phyloP scores from a whole-genome alignment of 2,329 filamentous ascomycete genomes.

The Fusarium camptoceras region DNA sequence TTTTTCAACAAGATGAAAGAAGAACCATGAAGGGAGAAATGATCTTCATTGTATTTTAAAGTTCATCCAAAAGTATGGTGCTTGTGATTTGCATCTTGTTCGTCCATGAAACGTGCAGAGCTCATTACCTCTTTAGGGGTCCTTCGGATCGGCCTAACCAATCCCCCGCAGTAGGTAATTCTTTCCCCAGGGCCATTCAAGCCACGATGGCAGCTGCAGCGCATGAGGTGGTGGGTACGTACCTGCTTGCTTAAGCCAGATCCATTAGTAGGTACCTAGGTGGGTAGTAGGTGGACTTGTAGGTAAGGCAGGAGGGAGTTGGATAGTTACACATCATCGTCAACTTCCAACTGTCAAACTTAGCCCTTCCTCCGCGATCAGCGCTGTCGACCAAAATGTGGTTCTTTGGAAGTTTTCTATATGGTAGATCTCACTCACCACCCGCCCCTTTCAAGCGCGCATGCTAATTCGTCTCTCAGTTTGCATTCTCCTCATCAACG shows the following conservation, averaged over 20 bases:
- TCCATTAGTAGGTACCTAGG: not conserved
- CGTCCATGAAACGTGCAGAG: not conserved
- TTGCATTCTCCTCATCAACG: slow-evolving; percentile 89
- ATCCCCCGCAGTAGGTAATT: slow-evolving; percentile 40
- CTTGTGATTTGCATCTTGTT: slow-evolving; percentile 2
- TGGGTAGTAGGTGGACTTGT: not conserved
- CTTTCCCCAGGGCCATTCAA: slow-evolving; percentile 13
- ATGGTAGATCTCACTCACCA: slow-evolving; percentile 54
- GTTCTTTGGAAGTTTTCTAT: slow-evolving; percentile 78
- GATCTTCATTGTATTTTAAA: not conserved
- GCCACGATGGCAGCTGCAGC: slow-evolving; percentile 28
- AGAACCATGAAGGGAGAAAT: not conserved
- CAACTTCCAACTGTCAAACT: slow-evolving; percentile 18
- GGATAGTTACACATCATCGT: slow-evolving; percentile 40
- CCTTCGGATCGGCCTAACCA: slow-evolving; percentile 52
- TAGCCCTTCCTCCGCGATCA: not conserved
- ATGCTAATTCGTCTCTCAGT: slow-evolving; percentile 57
- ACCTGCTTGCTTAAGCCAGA: slow-evolving; percentile 2
- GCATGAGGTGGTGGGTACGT: slow-evolving; percentile 15
- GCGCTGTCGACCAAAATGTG: slow-evolving; percentile 64
- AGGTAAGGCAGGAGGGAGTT: not conserved
- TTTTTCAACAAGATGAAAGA: not conserved
- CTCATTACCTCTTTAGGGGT: slow-evolving; percentile 18
- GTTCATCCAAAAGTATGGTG: not conserved
- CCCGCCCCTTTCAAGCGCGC: not conserved